Base-by-base conservation (phyloP, 2,329 filamentous ascomycete species). In the Colletotrichum noveboracense region DNA sequence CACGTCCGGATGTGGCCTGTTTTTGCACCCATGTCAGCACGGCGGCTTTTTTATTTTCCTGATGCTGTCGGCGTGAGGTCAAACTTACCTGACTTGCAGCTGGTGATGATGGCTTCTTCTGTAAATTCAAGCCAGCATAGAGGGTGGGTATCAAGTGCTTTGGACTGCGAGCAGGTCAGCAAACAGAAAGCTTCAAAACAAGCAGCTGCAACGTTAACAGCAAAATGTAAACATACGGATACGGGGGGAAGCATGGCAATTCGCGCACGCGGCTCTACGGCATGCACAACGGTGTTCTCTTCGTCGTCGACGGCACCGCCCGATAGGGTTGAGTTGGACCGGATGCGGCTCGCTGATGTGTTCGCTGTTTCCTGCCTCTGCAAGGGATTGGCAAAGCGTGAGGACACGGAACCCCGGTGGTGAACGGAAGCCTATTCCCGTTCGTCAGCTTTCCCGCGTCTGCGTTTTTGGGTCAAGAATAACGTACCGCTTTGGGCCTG, bases 61-160 rank as follows among this genome's bases (percentile, higher is more conserved):
- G 18, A n/a, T 48, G 43, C 30, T 28, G 32, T 78, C 79, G 66
- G 77, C 66, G 78, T 64, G 75, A 76, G 68, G 74, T 78, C 79
- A 68, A 68, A 88, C 93, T 84, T 88, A 97, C 96, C 96, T 86
- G 93, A 94, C 82, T 95, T 94, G 86, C 96, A 98, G 79, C 95
- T 95, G 43, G 96, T 98, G 81, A 98, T 93, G 79, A 99, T 98
- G 77, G 94, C 94, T 80, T 98, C 93, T 83, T 98, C 94, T 70
- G 96, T 96, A 80, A 99, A 99, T n/a, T 93, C 94, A 52, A 99
- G 86, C 94, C 96, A 98, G 83, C 92, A 95, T 61, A 98, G 88
- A 69, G 96, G 96, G 84, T 98, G 95, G 76, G 93, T 92, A 83
- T 98, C 96, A 43, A 98, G 92, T 14, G 91, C 88, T 84, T 98